phyloP scores from a whole-genome alignment of 2,329 filamentous ascomycete species.

The Scedosporium aurantiacum region DNA sequence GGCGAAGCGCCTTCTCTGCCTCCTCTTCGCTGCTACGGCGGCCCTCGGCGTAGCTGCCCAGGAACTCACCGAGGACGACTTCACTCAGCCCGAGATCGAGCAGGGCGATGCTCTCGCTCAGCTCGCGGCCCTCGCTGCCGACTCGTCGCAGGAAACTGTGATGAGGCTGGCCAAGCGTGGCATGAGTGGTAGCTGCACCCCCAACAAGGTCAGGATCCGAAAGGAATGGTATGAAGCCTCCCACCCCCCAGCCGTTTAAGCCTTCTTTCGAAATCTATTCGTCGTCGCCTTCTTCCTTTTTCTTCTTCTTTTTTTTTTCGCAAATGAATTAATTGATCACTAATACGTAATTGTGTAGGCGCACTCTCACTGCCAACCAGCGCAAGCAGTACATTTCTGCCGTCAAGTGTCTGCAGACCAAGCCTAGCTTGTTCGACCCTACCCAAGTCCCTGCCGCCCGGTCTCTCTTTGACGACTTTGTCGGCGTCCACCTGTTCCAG shows the following conservation, averaged over 20 bases:
- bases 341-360: slow-evolving; percentile 5
- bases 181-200: not conserved
- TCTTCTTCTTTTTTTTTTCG: too few species aligned
- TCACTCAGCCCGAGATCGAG: slow-evolving; percentile 2
- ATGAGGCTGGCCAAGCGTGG: not conserved
- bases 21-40: slow-evolving; percentile 1
- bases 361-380: slow-evolving; percentile 10
- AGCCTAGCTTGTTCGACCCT: slow-evolving; percentile 9
- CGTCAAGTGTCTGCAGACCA: slow-evolving; percentile 13
- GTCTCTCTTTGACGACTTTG: slow-evolving; percentile 17
- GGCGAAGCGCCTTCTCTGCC: slow-evolving; percentile 2
- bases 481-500: slow-evolving; percentile 15
- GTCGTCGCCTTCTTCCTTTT: too few species aligned
- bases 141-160: not conserved
- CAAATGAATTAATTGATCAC: too few species aligned
- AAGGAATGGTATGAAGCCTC: slow-evolving; percentile 2
- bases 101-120: not conserved
- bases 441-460: slow-evolving; percentile 10
- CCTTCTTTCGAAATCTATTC: not conserved
- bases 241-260: not conserved
- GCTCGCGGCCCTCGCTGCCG: not conserved
- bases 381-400: slow-evolving; percentile 14
- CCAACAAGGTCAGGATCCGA: not conserved
- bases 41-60: slow-evolving; percentile 1
- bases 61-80: slow-evolving; percentile 1